Conservation (phyloP, 2,329 filamentous ascomycete species). For the Fonsecaea multimorphosa region DNA sequence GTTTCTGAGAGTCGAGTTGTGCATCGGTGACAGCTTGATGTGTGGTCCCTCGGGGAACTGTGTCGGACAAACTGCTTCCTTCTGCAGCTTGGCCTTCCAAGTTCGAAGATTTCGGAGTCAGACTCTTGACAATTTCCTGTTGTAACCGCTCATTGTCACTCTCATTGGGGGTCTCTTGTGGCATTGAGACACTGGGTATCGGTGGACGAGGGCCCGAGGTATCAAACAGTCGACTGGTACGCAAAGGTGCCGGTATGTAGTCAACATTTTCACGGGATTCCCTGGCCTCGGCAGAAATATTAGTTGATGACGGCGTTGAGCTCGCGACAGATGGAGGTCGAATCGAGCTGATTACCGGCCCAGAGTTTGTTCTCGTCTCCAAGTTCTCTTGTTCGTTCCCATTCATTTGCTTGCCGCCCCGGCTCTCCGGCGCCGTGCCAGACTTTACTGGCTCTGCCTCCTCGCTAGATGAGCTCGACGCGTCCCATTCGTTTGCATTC, state of each 20-base stretch:
- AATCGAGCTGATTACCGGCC: background rate
- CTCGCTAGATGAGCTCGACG: slow-evolving; percentile 48
- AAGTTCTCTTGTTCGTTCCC: background rate
- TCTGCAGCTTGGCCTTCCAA: slow-evolving; percentile 16
- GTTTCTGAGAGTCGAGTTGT: background rate
- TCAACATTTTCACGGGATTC: slow-evolving; percentile 33
- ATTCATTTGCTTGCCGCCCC: background rate
- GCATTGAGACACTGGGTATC: slow-evolving; percentile 44
- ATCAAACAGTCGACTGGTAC: slow-evolving; percentile 30
- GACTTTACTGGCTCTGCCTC: slow-evolving; percentile 51
- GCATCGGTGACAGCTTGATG: background rate
- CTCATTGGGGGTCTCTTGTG: slow-evolving; percentile 47
- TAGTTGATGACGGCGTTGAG: slow-evolving; percentile 14
- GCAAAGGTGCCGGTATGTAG: slow-evolving; percentile 38
- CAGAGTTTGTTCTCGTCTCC: background rate
- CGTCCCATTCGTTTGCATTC: slow-evolving; percentile 44
- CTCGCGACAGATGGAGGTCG: slow-evolving; percentile 5
- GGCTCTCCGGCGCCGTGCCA: background rate
- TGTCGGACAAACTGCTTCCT: background rate
- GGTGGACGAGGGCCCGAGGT: slow-evolving; percentile 41
- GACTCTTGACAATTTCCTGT: slow-evolving; percentile 56
- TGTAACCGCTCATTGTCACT: slow-evolving; percentile 53
- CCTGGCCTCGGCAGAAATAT: slow-evolving; percentile 14
- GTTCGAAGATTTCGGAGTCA: slow-evolving; percentile 45
- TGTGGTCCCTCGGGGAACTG: background rate